Conservation (phyloP, 2,329 filamentous ascomycete genomes). For the Sporothrix schenckii region DNA sequence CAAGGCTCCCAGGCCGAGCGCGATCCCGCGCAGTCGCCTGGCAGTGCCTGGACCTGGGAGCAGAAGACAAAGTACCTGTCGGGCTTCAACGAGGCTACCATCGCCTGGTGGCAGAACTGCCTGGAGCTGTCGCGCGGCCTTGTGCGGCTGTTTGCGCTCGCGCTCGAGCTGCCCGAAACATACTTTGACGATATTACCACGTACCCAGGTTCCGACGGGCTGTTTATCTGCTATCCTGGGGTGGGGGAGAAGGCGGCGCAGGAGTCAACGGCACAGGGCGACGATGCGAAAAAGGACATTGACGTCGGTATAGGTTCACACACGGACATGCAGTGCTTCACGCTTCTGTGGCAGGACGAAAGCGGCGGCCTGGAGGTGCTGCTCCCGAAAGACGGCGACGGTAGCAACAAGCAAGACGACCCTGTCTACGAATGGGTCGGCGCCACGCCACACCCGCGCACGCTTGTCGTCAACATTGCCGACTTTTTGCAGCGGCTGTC, state of each 20-base stretch:
- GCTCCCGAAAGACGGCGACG: conserved; percentile 22
- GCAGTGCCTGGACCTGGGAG: conserved; percentile 39
- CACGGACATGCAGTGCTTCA: conserved; percentile 49
- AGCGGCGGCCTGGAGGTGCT: conserved; percentile 36
- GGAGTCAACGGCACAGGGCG: conserved; percentile 6
- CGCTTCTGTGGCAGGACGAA: conserved; percentile 35
- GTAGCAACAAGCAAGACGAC: not conserved
- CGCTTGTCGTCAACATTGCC: conserved; percentile 38
- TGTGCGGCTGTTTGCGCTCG: conserved; percentile 37
- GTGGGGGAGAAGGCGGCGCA: conserved; percentile 35
- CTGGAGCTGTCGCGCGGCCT: conserved; percentile 36
- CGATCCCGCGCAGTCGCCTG: conserved; percentile 25
- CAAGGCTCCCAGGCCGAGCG: not conserved
- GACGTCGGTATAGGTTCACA: conserved; percentile 53
- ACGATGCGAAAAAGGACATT: conserved; percentile 15
- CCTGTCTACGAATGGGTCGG: conserved; percentile 33
- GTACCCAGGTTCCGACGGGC: conserved; percentile 42
- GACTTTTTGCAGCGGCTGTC: conserved; percentile 37
- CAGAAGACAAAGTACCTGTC: conserved; percentile 36
- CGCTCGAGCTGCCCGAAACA: conserved; percentile 36
- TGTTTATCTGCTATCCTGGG: conserved; percentile 39
- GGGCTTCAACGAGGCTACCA: conserved; percentile 36
- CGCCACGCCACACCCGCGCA: conserved; percentile 31
- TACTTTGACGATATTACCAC: conserved; percentile 49
- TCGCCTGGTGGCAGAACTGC: conserved; percentile 38